phyloP scores from a whole-genome alignment of 306 rosid genomes.

The Clitoria ternatea region DNA sequence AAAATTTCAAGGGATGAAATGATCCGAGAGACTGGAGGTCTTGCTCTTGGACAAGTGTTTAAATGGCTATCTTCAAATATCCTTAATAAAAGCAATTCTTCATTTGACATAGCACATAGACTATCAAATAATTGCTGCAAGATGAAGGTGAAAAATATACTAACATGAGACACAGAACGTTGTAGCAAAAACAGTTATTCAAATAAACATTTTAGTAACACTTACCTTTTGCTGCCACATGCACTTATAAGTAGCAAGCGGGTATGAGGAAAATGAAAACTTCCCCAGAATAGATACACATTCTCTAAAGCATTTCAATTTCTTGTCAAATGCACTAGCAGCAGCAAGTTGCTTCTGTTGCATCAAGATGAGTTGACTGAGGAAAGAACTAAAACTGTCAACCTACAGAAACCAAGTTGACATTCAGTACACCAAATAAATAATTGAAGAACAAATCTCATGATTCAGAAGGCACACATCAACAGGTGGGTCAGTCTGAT shows the following conservation, averaged over 20 bases:
- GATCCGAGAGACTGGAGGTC: conserved; percentile 46
- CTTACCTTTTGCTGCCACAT: conserved; percentile 90
- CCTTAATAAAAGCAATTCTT: conserved; percentile 65
- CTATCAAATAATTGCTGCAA: conserved; percentile 78
- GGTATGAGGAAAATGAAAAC: conserved; percentile 42
- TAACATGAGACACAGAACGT: conserved; percentile 4
- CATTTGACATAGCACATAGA: conserved; percentile 44
- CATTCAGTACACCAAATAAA: background rate
- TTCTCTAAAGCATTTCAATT: conserved; percentile 54
- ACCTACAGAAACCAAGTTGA: conserved; percentile 44
- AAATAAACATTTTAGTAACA: background rate
- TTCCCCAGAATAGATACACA: conserved; percentile 52
- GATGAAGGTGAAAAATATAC: conserved; percentile 10
- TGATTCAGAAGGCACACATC: background rate
- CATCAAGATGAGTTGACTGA: conserved; percentile 60
- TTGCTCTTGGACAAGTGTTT: conserved; percentile 46
- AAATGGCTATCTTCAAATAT: conserved; percentile 48
- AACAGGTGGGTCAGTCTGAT: background rate
- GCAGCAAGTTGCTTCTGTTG: conserved; percentile 70
- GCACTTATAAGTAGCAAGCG: conserved; percentile 50
- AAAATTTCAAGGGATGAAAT: conserved; percentile 47
- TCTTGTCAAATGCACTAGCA: conserved; percentile 53
- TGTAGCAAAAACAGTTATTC: background rate
- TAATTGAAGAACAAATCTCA: background rate
- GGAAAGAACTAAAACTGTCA: conserved; percentile 57